Percentiles rank a stretch among this genome's conserved stretches.
Evolutionary conservation across 148 eudicot species (phyloP).

Genomic region (Persicaria tinctoria): DNA sequence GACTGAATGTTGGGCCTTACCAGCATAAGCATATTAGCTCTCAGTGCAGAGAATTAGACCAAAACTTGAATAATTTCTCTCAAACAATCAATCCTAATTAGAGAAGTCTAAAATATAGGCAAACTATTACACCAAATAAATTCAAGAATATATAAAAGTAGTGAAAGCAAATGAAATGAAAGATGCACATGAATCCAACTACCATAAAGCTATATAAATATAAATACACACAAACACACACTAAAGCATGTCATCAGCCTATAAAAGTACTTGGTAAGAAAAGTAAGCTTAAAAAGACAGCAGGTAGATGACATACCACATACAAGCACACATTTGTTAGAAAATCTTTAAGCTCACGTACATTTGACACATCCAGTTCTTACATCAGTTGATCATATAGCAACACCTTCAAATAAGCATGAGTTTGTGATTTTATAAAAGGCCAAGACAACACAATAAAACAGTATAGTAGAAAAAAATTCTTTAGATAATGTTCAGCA

Average conservation of each 20-base stretch:
- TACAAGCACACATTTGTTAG: slow-evolving; percentile 97
- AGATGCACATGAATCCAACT: too few species aligned
- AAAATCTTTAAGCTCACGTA: slow-evolving; percentile 95
- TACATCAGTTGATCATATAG: slow-evolving; percentile 74
- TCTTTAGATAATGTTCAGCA: not conserved
- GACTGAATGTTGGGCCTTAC: too few species aligned
- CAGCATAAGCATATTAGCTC: too few species aligned
- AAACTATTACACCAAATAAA: too few species aligned
- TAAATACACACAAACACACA: too few species aligned
- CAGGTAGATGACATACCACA: slow-evolving; percentile 51
- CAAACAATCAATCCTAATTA: too few species aligned
- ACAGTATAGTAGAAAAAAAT: not conserved
- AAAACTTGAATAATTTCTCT: too few species aligned
- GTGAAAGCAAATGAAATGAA: too few species aligned
- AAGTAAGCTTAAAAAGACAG: not conserved
- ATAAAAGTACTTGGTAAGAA: not conserved
- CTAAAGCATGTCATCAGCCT: not conserved
- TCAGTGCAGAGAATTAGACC: too few species aligned
- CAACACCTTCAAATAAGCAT: slow-evolving; percentile 39
- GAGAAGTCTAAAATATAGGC: too few species aligned
- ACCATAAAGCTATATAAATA: too few species aligned
- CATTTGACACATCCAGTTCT: slow-evolving; percentile 86
- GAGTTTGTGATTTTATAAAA: not conserved
- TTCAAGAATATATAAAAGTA: too few species aligned
- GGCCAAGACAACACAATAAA: not conserved